Evolutionary conservation across 805 yeast genomes (phyloP), one percentile per base, ranked within the genome.

Genomic region (Saturnispora zaruensis): DNA sequence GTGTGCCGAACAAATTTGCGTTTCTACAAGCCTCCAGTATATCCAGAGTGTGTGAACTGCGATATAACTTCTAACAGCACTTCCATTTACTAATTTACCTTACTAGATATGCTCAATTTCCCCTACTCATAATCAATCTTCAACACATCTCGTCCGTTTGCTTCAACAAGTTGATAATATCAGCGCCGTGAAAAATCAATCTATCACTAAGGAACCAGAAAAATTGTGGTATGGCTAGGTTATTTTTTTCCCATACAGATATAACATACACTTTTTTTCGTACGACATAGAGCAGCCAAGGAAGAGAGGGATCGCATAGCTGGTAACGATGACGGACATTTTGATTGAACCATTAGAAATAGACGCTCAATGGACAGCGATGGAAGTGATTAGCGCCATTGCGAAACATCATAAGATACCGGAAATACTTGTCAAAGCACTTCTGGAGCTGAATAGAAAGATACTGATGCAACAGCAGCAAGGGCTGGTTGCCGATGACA

Each of bases 401-500:
- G 53, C 66, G 1, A 28, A 41, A 4, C 53, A 54, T 30, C 62
- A 63, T 45, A 44, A 55, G 4, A 54, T 65, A 13, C 63, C 68
- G 2, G 63, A 59, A 44, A 63, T 65, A 20, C 52, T 65, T 25
- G 53, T 64, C 8, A 60, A 64, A 49, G 61, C 68, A 6, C 48
- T 65, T 24, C 64, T 64, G 52, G 59, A 59, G 34, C 45, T 63
- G 43, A 64, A 62, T 44, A 58, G 59, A 13, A 52, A 54, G 34
- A 44, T 41, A n/a, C 44, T 43, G n/a, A 18, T 36, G 40, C 40
- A 36, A 36, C 37, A 25, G 38, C 38, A 28, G 16, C 45, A 45
- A 13, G 6, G 32, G 9, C 3, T 46, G 20, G 25, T 47, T 52
- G 33, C 52, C 47, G 45, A 48, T 54, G 8, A 55, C 42, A 21